Evolutionary conservation across 164 flowering plant species (phyloP), one percentile per base, ranked within the genome.

Genomic region (Saururus chinensis): DNA sequence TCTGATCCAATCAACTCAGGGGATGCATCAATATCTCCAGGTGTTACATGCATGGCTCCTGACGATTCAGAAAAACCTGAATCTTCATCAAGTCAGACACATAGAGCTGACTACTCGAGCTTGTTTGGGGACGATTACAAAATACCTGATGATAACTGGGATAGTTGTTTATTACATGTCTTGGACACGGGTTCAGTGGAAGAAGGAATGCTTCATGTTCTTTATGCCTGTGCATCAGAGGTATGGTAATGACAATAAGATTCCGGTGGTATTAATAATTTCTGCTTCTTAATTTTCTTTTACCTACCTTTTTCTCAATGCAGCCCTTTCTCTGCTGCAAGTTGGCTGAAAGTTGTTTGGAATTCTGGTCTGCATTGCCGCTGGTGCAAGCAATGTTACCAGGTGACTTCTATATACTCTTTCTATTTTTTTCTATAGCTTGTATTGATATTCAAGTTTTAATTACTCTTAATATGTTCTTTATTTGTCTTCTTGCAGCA

Each of bases 201-300:
- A 76, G 97, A 91, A 68, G 98, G 96, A 60, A 75, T 88, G 68
- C 75, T 91, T 51, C 98, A 91, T 76, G 79, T 91, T 80, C 89
- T 91, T 35, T 88, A 75, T 81, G 89, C 92, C 62, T 84, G 86
- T 84, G 93, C 87, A 30, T 78, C 98, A 55, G 86, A 91, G 93
- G 98, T 91, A 37, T 7, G 45, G 0, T 19, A 30, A 37, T 58
- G 20, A 20, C 22, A 58, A 56, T 25, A 16, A 25, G 20, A 19
- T 35, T 7, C 6, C 13, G 41, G 9, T 19, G 6, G 25, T 37
- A 1, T 0, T 55, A 30, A 55, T 24, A 30, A 1, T 4, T 5
- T 55, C 30, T 23, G 25, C 21, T 13, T 55, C 19, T 23, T 23
- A 23, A 13, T 26, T 35, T 58, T 37, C 9, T 11, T 35, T 4